These are phyloP conservation scores for Tothia fuscella DNA, from an alignment of 2,329 filamentous ascomycete genomes.

Conservation along the genomic window DNA sequence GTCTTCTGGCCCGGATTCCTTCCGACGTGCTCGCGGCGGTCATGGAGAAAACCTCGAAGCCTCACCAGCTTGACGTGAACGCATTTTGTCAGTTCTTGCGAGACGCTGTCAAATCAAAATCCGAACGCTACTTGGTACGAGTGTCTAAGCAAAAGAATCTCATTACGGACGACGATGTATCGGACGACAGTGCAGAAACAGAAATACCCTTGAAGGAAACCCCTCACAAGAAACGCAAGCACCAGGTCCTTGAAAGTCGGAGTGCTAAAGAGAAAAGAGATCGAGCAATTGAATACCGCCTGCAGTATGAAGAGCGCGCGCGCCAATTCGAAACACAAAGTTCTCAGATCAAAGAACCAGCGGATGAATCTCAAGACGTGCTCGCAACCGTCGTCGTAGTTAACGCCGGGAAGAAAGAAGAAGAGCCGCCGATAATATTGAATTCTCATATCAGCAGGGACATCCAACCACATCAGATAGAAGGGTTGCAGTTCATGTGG, in stretches of 20 bases:
- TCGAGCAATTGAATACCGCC: slow-evolving; percentile 35
- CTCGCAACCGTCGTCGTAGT: slow-evolving; percentile 39
- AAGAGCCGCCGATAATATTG: slow-evolving; percentile 51
- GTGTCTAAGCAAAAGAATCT: too few relatives aligned
- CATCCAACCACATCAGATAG: slow-evolving; percentile 71
- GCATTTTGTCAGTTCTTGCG: neutral
- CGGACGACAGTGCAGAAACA: too few relatives aligned
- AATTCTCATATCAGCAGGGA: slow-evolving; percentile 48
- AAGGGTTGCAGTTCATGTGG: slow-evolving; percentile 81
- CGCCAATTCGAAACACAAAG: slow-evolving; percentile 43
- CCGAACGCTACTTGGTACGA: too few relatives aligned
- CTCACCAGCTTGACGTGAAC: neutral
- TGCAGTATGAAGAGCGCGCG: slow-evolving; percentile 24
- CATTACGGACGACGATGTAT: too few relatives aligned
- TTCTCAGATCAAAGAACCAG: slow-evolving; percentile 15
- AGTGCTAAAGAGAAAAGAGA: slow-evolving; percentile 43
- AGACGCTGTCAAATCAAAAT: too few relatives aligned
- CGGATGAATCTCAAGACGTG: slow-evolving; percentile 15
- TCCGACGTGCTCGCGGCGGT: too few relatives aligned
- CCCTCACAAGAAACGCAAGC: slow-evolving; percentile 30
- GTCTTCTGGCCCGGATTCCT: too few relatives aligned
- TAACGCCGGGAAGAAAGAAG: slow-evolving; percentile 52
- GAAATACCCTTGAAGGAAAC: too few relatives aligned
- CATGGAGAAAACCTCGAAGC: too few relatives aligned
- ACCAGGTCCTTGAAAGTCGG: slow-evolving; percentile 32